Evolutionary conservation across 257 asterid genomes (phyloP).

Genomic region (Nicotiana obtusifolia): DNA sequence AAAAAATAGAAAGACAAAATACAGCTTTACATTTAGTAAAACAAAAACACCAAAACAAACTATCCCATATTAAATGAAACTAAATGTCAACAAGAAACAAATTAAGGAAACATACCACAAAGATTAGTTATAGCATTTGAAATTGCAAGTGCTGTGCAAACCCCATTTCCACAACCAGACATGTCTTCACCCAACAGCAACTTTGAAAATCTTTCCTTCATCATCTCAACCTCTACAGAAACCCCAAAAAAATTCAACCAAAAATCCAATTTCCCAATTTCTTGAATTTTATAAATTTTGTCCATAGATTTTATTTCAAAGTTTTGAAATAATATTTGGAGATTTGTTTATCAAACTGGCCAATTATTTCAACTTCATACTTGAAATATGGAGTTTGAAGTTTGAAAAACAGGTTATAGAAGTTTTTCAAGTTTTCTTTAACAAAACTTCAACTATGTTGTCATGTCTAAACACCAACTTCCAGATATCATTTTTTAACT

Average conservation of each 20-base stretch:
- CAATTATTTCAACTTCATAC: no score
- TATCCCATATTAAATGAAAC: background rate
- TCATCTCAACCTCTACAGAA: constrained; percentile 60
- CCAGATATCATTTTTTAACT: no score
- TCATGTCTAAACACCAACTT: no score
- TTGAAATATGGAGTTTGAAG: no score
- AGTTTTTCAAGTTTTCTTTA: no score
- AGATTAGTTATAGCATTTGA: constrained; percentile 88
- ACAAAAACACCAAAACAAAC: background rate
- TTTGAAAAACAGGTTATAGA: no score
- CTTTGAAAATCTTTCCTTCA: constrained; percentile 80
- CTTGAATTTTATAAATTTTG: background rate
- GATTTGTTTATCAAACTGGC: no score
- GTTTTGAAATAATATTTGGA: no score
- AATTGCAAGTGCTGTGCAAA: constrained; percentile 66
- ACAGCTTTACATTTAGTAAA: background rate
- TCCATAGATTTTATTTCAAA: no score
- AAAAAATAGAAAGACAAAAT: background rate
- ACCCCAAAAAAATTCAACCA: background rate
- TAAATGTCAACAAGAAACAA: background rate
- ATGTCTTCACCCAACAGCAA: constrained; percentile 86
- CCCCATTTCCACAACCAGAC: constrained; percentile 92
- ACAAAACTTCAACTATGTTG: no score
- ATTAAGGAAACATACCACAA: constrained; percentile 41
- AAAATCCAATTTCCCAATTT: background rate